Base-by-base conservation (phyloP, 2,329 filamentous ascomycete species). In the Colletotrichum tropicale region DNA sequence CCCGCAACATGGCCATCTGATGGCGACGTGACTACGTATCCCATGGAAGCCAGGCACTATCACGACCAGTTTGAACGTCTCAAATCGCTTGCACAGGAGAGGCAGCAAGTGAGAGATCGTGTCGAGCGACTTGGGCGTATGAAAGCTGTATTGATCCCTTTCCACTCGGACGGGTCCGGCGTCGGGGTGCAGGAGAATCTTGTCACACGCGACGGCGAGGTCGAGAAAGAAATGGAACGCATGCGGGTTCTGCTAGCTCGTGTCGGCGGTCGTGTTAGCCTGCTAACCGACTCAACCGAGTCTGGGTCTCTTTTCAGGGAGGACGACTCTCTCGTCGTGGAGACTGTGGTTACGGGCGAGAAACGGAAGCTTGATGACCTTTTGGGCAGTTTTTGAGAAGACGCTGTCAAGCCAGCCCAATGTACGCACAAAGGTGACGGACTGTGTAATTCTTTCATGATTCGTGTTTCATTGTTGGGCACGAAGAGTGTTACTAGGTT, bases 181-280 rank as follows among this genome's bases (percentile, higher is more conserved):
- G 77, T 83, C 77, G 79, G 84, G 9, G 84, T 93, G 8, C 94
- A 95, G 81, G 89, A 91, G 74, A 95, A 94, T 81, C 82, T 95
- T 5, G 88, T 94, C 2, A 93, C 91, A 66, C 89, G 90, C 36
- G 90, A 93, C 80, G 91, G 92, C 2, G 89, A 92, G 64, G 82
- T 95, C 12, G 93, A 93, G 81, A 86, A 86, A 69, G 93, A 95
- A 83, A 85, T 95, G 70, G 90, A 92, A 81, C 89, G 89, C 77
- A 94, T 93, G 89, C 89, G 92, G 38, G 86, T 92, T 78, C 83
- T 95, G 76, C 86, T 93, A 70, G 88, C 89, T 1, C 87, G 92
- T 30, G 91, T 94, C 1, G 88, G 88, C 6, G 90, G 88, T 3
- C 87, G 90, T 24, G 85, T 93, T 2, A 85, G 83, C 15, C 81